Percentiles rank a stretch among this genome's conserved stretches.
Conservation (phyloP, 2,329 filamentous ascomycete species). For the Phialophora macrospora region DNA sequence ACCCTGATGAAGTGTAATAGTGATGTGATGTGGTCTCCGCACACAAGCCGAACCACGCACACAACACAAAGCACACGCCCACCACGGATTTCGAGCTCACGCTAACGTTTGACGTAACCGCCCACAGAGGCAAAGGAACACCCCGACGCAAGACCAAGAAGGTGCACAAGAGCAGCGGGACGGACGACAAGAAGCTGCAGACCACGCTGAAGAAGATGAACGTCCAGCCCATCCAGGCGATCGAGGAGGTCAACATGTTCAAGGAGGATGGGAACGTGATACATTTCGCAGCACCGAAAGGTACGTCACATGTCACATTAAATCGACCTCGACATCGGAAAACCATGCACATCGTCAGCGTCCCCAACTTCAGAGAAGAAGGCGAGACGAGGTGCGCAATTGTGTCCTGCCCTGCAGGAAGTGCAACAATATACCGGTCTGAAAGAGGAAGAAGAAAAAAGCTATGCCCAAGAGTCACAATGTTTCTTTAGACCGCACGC, state of each 20-base stretch:
- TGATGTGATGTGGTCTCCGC: neutral
- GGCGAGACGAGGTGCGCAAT: neutral
- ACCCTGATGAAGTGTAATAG: no score
- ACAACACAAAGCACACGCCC: neutral
- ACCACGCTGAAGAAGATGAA: slow-evolving; percentile 98
- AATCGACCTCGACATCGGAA: no score
- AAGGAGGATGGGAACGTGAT: slow-evolving; percentile 99
- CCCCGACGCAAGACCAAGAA: slow-evolving; percentile 98
- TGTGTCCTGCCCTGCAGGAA: neutral
- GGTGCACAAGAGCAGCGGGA: slow-evolving; percentile 86
- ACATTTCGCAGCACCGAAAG: slow-evolving; percentile 97
- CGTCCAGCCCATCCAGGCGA: slow-evolving; percentile 98
- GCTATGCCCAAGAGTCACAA: neutral
- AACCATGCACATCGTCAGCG: neutral
- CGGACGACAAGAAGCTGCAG: slow-evolving; percentile 99
- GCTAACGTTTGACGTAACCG: neutral
- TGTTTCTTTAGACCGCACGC: neutral
- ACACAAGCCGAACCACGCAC: neutral
- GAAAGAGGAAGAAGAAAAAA: neutral
- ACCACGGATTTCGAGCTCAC: neutral
- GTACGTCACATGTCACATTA: slow-evolving; percentile 59
- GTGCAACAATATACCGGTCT: neutral
- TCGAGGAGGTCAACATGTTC: slow-evolving; percentile 99
- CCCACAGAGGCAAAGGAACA: slow-evolving; percentile 89
- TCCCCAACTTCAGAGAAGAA: neutral